These are phyloP conservation scores for Erodium maritimum DNA, from an alignment of 345 rosid species.

Conservation along the genomic window DNA sequence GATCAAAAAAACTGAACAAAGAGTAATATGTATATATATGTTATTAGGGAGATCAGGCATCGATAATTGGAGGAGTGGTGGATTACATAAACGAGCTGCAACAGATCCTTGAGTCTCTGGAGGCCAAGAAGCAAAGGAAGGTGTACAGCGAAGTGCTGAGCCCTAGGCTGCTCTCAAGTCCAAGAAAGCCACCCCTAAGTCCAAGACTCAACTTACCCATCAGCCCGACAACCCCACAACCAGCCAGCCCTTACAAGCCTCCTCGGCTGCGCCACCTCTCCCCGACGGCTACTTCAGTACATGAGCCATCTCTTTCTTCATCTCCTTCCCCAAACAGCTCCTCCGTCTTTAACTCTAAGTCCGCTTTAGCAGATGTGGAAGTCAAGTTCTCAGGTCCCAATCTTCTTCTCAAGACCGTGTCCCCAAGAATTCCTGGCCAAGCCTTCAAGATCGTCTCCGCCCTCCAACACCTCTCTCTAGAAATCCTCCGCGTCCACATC, in stretches of 20 bases:
- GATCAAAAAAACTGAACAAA: background rate
- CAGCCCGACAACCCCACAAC: constrained; percentile 22
- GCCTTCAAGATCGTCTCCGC: constrained; percentile 62
- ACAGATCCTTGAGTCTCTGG: constrained; percentile 76
- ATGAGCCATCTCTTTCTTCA: constrained; percentile 29
- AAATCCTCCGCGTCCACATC: constrained; percentile 62
- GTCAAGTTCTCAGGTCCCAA: constrained; percentile 87
- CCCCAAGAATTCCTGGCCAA: constrained; percentile 74
- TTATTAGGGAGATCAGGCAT: constrained; percentile 92
- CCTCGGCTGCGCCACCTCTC: constrained; percentile 24
- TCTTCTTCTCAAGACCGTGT: constrained; percentile 63
- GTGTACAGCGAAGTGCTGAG: constrained; percentile 73
- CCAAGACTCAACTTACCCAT: constrained; percentile 14
- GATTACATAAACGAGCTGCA: constrained; percentile 91
- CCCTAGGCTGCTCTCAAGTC: constrained; percentile 56
- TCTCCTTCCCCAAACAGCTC: constrained; percentile 44
- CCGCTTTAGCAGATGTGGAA: constrained; percentile 80
- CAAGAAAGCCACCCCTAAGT: constrained; percentile 15
- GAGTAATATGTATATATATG: background rate
- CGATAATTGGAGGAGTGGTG: constrained; percentile 96
- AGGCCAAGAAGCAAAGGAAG: constrained; percentile 91
- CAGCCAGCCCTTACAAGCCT: constrained; percentile 16
- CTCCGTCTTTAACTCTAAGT: constrained; percentile 41
- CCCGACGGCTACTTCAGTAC: background rate
- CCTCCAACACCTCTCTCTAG: constrained; percentile 67